Evolutionary conservation across 257 asterid genomes (phyloP), one percentile per base, ranked within the genome.

Genomic region (Solanum bulbocastanum): DNA sequence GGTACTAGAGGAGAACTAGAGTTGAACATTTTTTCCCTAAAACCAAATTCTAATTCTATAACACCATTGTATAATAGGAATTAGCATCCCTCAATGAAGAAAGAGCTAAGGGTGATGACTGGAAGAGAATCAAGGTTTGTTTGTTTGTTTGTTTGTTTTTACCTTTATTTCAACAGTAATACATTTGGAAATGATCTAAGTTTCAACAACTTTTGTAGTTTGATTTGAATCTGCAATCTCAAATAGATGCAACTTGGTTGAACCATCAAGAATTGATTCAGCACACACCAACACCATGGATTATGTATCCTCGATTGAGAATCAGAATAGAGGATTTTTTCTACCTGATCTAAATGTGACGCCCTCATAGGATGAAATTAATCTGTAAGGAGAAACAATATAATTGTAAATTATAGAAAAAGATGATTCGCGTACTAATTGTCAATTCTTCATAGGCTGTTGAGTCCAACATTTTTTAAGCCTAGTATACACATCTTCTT

Each of bases 101-200:
- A 35, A 89, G 88, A 76, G 7, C 37, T 36, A 36, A 36, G 37
- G 37, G 37, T 36, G 89, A 87, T 30, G 88, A 76, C 87, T 72
- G 86, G 66, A 92, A 90, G 87, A 88, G 91, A 83, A 85, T 92
- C 85, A 92, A 89, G 91, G n/a, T n/a, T n/a, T n/a, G n/a, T n/a
- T n/a, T n/a, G 94, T 92, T 74, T 36, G 37, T 37, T 37, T 37
- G 40, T n/a, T 37, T 46, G 20, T 4, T 71, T 56, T 23, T 81
- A 12, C 32, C 75, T 69, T 37, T 39, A n/a, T 22, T 81, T 71
- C 62, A 25, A 4, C 27, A 30, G 6, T 37, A 44, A 66, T 83
- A 32, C 74, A 4, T n/a, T 10, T 49, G 27, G 37, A 36, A 36
- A 11, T 58, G 78, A 82, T 42, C 22, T 11, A 83, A 33, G 15